Evolutionary conservation across 495 filamentous ascomycete genomes (phyloP).

Genomic region (Pseudoneurospora amorphoporcata): DNA sequence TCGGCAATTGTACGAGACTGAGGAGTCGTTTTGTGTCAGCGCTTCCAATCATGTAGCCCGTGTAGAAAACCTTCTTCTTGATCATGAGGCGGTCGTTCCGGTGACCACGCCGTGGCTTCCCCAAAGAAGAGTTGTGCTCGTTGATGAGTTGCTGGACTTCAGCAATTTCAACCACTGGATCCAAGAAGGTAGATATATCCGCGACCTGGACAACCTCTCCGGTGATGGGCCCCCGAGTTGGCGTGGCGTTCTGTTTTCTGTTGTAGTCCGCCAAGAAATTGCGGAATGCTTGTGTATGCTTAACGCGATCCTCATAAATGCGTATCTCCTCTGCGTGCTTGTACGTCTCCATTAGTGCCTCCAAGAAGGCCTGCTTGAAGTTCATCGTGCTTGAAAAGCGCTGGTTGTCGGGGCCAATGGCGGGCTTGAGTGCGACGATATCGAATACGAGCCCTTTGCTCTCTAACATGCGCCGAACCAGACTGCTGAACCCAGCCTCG

Average conservation of each 20-base stretch:
- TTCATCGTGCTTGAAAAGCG: conserved; percentile 66
- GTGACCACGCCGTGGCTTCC: conserved; percentile 15
- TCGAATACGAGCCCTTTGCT: conserved; percentile 80
- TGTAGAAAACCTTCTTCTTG: conserved; percentile 82
- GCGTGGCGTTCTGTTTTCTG: conserved; percentile 30
- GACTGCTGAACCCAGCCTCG: conserved; percentile 61
- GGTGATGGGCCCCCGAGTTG: conserved; percentile 48
- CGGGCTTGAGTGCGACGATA: conserved; percentile 80
- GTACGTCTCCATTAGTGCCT: conserved; percentile 76
- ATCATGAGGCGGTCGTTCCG: conserved; percentile 48
- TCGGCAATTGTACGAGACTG: conserved; percentile 51
- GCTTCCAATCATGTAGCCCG: conserved; percentile 76
- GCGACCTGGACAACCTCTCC: conserved; percentile 82
- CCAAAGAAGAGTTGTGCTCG: conserved; percentile 56
- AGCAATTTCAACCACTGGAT: conserved; percentile 71
- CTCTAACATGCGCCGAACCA: conserved; percentile 73
- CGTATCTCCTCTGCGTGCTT: conserved; percentile 67
- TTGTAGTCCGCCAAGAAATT: conserved; percentile 72
- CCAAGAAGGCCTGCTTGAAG: conserved; percentile 80
- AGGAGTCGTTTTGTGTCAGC: conserved; percentile 60
- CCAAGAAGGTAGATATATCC: conserved; percentile 63
- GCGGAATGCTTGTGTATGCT: conserved; percentile 67
- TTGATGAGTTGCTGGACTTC: conserved; percentile 88
- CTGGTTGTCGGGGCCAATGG: conserved; percentile 66
- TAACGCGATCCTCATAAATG: conserved; percentile 51